phyloP scores from a whole-genome alignment of 73 alveolate species.

The Tetrahymena elliotti region DNA sequence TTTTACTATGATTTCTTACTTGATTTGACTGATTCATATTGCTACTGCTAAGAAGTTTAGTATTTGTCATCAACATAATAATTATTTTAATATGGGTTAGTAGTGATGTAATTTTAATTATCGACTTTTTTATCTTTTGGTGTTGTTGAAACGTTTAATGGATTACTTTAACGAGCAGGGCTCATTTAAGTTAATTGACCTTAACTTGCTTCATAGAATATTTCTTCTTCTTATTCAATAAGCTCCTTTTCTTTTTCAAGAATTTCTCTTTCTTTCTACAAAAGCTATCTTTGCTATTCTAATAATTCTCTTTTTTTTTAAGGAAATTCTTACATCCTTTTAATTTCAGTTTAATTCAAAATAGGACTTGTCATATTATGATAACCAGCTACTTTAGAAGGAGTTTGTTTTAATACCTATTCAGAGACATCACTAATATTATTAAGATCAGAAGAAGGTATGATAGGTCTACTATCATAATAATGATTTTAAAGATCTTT shows the following conservation, averaged over 20 bases:
- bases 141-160: background rate
- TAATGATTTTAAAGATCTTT: background rate
- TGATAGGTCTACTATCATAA: background rate
- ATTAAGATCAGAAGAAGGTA: background rate
- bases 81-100: background rate
- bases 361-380: too few species aligned
- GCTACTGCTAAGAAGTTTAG: background rate
- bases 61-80: background rate
- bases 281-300: background rate
- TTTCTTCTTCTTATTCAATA: background rate
- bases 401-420: background rate
- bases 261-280: background rate
- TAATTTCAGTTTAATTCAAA: background rate
- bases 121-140: background rate
- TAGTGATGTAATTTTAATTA: background rate
- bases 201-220: background rate
- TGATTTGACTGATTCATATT: background rate
- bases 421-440: background rate
- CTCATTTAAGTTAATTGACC: background rate
- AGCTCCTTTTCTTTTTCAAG: background rate
- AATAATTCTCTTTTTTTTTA: background rate
- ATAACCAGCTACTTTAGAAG: background rate
- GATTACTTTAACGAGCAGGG: background rate
- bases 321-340: background rate
- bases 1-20: background rate